Evolutionary conservation across 257 asterid species (phyloP), one percentile per base, ranked within the genome.

Genomic region (Echites panduratus): DNA sequence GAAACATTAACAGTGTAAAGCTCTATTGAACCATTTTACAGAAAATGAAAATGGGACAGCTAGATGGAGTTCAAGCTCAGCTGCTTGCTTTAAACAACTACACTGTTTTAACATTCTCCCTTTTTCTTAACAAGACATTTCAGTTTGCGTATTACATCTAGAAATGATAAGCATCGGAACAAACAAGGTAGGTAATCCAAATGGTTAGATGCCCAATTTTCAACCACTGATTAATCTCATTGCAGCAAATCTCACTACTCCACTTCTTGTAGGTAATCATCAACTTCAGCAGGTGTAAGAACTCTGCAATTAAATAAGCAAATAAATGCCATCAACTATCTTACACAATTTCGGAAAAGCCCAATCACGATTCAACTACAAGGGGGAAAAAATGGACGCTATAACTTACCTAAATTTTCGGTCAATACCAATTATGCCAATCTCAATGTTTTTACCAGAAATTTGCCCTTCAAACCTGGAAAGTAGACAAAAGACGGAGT

Each of bases 381-480:
- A 40, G 6, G 6, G 6, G 6, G 43, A 40, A 40, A 40, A 40
- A 40, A 40, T 3, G 6, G 65, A 43, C 56, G 52, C n/a, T n/a
- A n/a, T n/a, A 20, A 69, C 88, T 80, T 69, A 79, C 99, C 75
- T 92, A 82, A 95, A 95, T 72, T 77, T 78, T 81, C 76, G 87
- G 90, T 95, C 99, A 14, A 73, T 85, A 76, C 98, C 97, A 80
- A 95, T 92, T 70, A 95, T 90, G 19, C 98, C 99, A 77, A 95
- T 95, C 90, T 95, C 99, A 53, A 95, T 95, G 78, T 95, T 95
- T 77, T 92, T 92, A 82, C 97, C 84, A 24, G 99, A 90, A 71
- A 95, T 95, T 75, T 95, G 99, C 61, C 99, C 98, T 82, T 95
- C 99, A 76, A 95, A 95, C 75, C 99, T 95, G 92, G 54, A 66